Evolutionary conservation across 352 stramenopile species (phyloP).

Genomic region (Stephanocyclus meneghinianus): DNA sequence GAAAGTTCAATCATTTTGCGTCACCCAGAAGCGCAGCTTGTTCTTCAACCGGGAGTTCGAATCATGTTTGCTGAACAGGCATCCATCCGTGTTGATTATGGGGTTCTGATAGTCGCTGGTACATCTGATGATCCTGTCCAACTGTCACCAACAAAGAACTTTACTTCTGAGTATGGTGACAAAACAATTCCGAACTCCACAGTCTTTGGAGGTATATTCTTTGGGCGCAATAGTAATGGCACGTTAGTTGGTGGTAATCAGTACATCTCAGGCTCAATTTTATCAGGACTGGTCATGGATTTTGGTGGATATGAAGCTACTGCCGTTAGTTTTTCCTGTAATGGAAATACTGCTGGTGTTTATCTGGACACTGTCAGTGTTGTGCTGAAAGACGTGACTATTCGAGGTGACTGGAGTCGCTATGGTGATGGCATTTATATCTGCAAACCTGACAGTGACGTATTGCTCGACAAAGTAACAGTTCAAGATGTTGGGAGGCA

Average conservation of each 20-base stretch:
- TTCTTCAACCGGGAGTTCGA: conserved; percentile 16
- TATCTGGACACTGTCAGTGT: too few relatives aligned
- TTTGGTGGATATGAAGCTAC: not conserved
- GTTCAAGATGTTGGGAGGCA: too few relatives aligned
- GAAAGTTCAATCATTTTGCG: conserved; percentile 13
- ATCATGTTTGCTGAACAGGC: conserved; percentile 21
- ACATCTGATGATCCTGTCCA: not conserved
- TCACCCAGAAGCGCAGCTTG: conserved; percentile 18
- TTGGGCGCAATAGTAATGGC: conserved; percentile 6
- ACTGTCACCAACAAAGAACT: conserved; percentile 1
- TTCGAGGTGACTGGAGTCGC: too few relatives aligned
- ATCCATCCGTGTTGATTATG: conserved; percentile 22
- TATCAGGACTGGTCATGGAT: not conserved
- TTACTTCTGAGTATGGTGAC: conserved; percentile 13
- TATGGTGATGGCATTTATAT: too few relatives aligned
- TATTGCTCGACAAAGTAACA: too few relatives aligned
- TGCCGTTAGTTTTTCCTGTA: too few relatives aligned
- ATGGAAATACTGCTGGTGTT: too few relatives aligned
- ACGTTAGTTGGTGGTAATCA: conserved; percentile 6
- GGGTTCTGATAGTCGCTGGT: conserved; percentile 9
- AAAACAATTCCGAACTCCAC: not conserved
- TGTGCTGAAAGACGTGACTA: too few relatives aligned
- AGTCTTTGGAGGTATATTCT: conserved; percentile 9
- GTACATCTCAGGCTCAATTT: conserved; percentile 10
- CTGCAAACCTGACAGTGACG: too few relatives aligned